Evolutionary conservation across 2,329 filamentous ascomycete genomes (phyloP), one percentile per base, ranked within the genome.

Genomic region (Trichoderma brevicompactum): DNA sequence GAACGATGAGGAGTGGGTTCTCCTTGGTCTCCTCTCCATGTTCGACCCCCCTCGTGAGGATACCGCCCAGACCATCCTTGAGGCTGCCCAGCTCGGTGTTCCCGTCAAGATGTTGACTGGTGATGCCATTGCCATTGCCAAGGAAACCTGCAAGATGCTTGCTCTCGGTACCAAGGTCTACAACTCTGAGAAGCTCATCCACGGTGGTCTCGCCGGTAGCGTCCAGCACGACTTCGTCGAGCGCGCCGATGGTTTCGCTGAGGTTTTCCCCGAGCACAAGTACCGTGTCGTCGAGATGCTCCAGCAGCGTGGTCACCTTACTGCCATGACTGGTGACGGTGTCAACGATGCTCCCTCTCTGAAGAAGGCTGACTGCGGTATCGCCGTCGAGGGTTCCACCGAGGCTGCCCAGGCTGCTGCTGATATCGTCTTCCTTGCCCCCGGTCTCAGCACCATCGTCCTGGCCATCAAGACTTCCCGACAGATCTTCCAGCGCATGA

Each of bases 401-500:
- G 93, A 96, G 77, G 93, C 92, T 76, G 93, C 93, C 74, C 91
- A 92, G 70, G 95, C 92, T 66, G 92, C 92, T 71, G 92, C 93
- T 74, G 93, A 97, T 80, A 96, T 96, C 73, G 92, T 97, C 73
- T 96, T 96, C 85, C 87, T 96, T 76, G 92, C 91, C 72, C 92
- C 92, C 64, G 93, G 92, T 83, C 88, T 96, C 68, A 93, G 92
- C 79, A 91, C 92, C 69, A 96, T 96, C 77, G 96, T 96, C 73
- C 92, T 96, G 77, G 92, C 92, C 67, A 86, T 96, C 72, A 96
- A 96, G 83, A 96, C 91, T 70, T 94, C 92, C 34, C 91, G 93
- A 74, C 92, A 96, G 79, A 96, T 97, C 78, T 96, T 96, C 85
- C 92, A 96, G 82, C 92, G 93, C 74, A 96, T 97, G 92, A 95